Evolutionary conservation across 768 basidiomycete species (phyloP), one percentile per base, ranked within the genome.

Genomic region (Suillus spraguei): DNA sequence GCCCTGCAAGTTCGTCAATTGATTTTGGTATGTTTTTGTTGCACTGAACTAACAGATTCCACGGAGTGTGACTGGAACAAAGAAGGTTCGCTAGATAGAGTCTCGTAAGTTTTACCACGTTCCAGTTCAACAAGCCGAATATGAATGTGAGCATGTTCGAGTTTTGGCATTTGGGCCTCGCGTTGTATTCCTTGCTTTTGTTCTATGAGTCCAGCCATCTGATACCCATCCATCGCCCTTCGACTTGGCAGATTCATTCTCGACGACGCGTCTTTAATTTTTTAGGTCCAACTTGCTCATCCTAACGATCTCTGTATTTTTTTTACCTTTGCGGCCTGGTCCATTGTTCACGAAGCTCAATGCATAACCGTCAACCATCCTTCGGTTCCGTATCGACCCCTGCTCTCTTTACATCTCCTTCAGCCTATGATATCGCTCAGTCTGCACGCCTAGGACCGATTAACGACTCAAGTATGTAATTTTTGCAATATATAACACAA

Each of bases 91-190:
- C 64, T 60, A 66, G 64, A 62, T 49, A n/a, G 33, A 35, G 28
- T 75, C 63, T 63, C 74, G 73, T 74, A 76, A 76, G n/a, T 20
- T 22, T 16, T 20, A 65, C 67, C 74, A 76, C 74, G 74, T 66
- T 72, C 65, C 66, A 50, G 68, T 61, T 65, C 36, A 56, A 64
- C 60, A 14, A 60, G 38, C 50, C 63, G 55, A 39, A 64, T 60
- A 46, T 64, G 64, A 63, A 64, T 63, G 47, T 64, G 60, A 67
- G 65, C 66, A 63, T 71, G 74, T 74, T 76, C 59, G 59, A 66
- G 47, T 70, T 65, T 42, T 24, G 47, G 54, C 60, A 20, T 58
- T 39, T 32, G 35, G 46, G 68, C 69, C 72, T 69, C 73, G 62
- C 56, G 56, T 58, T 71, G 71, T 59, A 71, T 53, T 61, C 61